These are phyloP conservation scores for Camptophora hylomeconis DNA, from an alignment of 2,329 filamentous ascomycete species.

Conservation along the genomic window DNA sequence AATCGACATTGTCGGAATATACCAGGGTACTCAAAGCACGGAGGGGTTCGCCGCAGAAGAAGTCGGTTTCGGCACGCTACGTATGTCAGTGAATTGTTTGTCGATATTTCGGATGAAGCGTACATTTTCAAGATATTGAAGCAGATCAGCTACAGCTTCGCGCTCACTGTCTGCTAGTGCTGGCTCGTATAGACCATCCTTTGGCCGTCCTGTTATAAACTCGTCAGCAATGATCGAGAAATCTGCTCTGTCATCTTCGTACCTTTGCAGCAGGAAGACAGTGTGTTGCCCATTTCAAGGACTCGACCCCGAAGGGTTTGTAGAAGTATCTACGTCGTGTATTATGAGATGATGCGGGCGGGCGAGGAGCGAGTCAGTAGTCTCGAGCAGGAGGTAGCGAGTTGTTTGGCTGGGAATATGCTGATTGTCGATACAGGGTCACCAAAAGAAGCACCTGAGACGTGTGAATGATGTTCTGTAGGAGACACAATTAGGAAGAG, in stretches of 20 bases:
- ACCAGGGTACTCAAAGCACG: slow-evolving; percentile 89
- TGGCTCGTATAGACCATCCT: slow-evolving; percentile 71
- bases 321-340: slow-evolving; percentile 1
- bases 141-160: slow-evolving; percentile 87
- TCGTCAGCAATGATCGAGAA: slow-evolving; percentile 6
- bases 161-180: slow-evolving; percentile 90
- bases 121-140: slow-evolving; percentile 95
- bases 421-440: too few species aligned
- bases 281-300: slow-evolving; percentile 17
- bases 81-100: too few species aligned
- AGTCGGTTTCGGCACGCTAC: slow-evolving; percentile 91
- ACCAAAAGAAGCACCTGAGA: too few species aligned
- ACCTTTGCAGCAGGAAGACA: slow-evolving; percentile 20
- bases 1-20: slow-evolving; percentile 96
- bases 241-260: not conserved
- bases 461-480: too few species aligned
- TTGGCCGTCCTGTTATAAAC: slow-evolving; percentile 54
- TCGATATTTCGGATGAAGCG: too few species aligned
- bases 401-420: too few species aligned
- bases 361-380: too few species aligned
- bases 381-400: too few species aligned
- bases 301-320: slow-evolving; percentile 10
- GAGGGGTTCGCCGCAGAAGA: slow-evolving; percentile 92
- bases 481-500: too few species aligned
- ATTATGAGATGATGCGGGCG: not conserved